Evolutionary conservation across 1,284 basidiomycete genomes (phyloP).

Genomic region (Moesziomyces sp.): DNA sequence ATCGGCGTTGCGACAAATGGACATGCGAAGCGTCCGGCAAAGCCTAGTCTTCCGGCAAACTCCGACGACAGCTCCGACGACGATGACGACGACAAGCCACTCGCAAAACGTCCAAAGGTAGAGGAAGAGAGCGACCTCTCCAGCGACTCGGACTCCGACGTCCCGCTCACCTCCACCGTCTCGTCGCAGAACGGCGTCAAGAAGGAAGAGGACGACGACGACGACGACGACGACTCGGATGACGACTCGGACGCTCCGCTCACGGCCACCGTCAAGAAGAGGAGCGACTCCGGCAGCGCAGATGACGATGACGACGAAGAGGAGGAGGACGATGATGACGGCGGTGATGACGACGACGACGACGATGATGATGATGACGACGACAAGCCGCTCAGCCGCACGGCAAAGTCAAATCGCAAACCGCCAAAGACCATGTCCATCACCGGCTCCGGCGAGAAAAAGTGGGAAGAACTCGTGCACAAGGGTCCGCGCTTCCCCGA

Average conservation of each 20-base stretch:
- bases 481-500: slow-evolving; percentile 96
- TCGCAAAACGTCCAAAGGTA: slow-evolving; percentile 36
- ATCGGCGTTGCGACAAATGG: slow-evolving; percentile 13
- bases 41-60: slow-evolving; percentile 28
- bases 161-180: slow-evolving; percentile 40
- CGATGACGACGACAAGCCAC: slow-evolving; percentile 47
- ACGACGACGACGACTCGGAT: slow-evolving; percentile 31
- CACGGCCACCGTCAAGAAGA: slow-evolving; percentile 41
- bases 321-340: slow-evolving; percentile 43
- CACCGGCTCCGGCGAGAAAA: slow-evolving; percentile 64
- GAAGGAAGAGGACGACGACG: slow-evolving; percentile 20
- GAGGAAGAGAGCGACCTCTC: slow-evolving; percentile 14
- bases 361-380: slow-evolving; percentile 69
- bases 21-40: slow-evolving; percentile 29
- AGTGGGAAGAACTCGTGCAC: slow-evolving; percentile 94
- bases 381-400: slow-evolving; percentile 69
- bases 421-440: slow-evolving; percentile 47
- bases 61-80: slow-evolving; percentile 35
- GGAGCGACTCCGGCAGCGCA: slow-evolving; percentile 18
- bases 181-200: slow-evolving; percentile 44
- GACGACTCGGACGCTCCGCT: slow-evolving; percentile 55
- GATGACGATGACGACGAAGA: slow-evolving; percentile 37
- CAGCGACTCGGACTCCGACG: slow-evolving; percentile 45
- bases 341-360: slow-evolving; percentile 45
- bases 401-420: slow-evolving; percentile 32